A percentile compares a stretch with the other conserved stretches of the same genome.
These are phyloP conservation scores for Verticillium albo-atrum DNA, from an alignment of 2,329 filamentous ascomycete genomes.

Conservation along the genomic window DNA sequence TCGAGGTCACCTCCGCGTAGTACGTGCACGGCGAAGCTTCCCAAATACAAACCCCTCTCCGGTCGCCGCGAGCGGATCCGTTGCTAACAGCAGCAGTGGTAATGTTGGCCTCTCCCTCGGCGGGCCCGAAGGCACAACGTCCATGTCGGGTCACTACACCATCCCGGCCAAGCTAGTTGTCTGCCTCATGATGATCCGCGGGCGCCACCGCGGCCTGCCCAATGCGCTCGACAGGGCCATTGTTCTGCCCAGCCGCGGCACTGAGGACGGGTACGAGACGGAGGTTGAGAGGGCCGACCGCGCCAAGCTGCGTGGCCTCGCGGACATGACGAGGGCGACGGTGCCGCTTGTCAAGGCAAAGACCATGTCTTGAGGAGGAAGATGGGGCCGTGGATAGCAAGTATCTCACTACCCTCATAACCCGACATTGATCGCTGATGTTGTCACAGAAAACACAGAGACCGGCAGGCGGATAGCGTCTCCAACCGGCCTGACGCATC, in stretches of 20 bases:
- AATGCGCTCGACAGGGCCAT: conserved; percentile 29
- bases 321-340: too few species aligned
- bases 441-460: not conserved
- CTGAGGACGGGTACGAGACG: conserved; percentile 10
- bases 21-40: conserved; percentile 9
- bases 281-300: too few species aligned
- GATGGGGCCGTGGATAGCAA: not conserved
- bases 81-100: conserved; percentile 16
- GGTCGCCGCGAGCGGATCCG: not conserved
- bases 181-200: conserved; percentile 32
- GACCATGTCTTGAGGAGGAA: too few species aligned
- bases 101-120: conserved; percentile 31
- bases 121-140: conserved; percentile 22
- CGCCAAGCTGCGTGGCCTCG: too few species aligned
- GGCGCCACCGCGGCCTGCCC: conserved; percentile 28
- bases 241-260: conserved; percentile 5
- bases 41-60: too few species aligned
- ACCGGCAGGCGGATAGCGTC: too few species aligned
- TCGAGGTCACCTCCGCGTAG: conserved; percentile 29
- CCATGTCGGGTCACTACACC: conserved; percentile 24
- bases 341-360: too few species aligned
- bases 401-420: not conserved
- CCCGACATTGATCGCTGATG: not conserved
- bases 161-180: conserved; percentile 29
- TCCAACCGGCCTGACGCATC: too few species aligned